phyloP scores from a whole-genome alignment of 2,329 filamentous ascomycete species.

The Aureobasidium mangrovei region DNA sequence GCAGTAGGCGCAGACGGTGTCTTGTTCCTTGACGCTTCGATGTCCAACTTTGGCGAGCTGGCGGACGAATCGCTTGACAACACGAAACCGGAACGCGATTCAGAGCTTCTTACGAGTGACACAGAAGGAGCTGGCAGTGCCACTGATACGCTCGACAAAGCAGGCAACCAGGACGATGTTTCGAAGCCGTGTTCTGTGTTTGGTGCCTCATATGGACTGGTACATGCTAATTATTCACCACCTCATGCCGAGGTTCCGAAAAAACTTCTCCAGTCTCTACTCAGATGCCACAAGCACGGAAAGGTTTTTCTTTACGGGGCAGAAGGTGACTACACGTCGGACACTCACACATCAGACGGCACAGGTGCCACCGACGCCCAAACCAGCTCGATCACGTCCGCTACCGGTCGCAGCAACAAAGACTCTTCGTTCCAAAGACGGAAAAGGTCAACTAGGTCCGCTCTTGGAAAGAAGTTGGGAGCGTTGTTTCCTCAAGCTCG shows the following conservation, averaged over 20 bases:
- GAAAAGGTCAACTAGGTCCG: conserved; percentile 2
- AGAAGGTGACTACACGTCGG: conserved; percentile 16
- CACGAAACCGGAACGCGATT: background rate
- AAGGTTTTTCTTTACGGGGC: conserved; percentile 29
- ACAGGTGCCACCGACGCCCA: background rate
- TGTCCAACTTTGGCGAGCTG: conserved; percentile 7
- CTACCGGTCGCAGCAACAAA: background rate
- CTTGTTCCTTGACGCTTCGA: conserved; percentile 29
- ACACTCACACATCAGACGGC: conserved; percentile 5
- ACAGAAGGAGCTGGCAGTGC: conserved; percentile 4
- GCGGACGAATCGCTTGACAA: background rate
- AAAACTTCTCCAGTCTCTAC: conserved; percentile 18
- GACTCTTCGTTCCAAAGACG: background rate
- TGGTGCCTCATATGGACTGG: conserved; percentile 3
- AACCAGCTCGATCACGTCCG: background rate
- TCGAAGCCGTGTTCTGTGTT: conserved; percentile 6
- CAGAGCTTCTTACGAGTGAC: conserved; percentile 1
- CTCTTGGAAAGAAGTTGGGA: conserved; percentile 6
- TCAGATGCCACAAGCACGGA: conserved; percentile 27
- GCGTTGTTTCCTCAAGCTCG: conserved; percentile 33
- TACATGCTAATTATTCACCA: conserved; percentile 1
- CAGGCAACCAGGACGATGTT: background rate
- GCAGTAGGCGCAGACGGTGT: conserved; percentile 40
- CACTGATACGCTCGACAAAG: background rate
- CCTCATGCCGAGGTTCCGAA: conserved; percentile 1